Conservation (phyloP, 441 rosid genomes). For the Arabidopsis hybrid region DNA sequence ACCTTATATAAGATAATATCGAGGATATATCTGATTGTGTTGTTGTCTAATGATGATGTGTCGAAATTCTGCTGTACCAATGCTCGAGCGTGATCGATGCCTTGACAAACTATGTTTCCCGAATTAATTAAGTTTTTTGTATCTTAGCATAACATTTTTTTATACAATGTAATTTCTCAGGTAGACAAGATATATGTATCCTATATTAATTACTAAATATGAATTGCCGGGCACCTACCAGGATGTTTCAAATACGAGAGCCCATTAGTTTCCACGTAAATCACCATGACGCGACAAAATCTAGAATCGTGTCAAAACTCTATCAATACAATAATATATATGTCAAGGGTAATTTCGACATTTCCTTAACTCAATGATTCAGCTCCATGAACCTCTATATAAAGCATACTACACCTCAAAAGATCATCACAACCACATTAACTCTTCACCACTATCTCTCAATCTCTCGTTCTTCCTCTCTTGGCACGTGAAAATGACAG, state of each 20-base stretch:
- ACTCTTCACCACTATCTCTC: slow-evolving; percentile 1
- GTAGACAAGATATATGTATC: slow-evolving; percentile 21
- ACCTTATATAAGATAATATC: neutral
- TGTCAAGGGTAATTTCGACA: slow-evolving; percentile 16
- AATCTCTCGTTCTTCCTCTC: slow-evolving; percentile 17
- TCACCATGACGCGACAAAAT: slow-evolving; percentile 36
- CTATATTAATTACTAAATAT: slow-evolving; percentile 22
- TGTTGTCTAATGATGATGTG: slow-evolving; percentile 27
- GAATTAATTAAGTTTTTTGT: slow-evolving; percentile 26
- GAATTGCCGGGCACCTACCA: slow-evolving; percentile 36
- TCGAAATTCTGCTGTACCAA: slow-evolving; percentile 17
- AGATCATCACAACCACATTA: slow-evolving; percentile 2
- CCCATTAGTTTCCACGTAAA: slow-evolving; percentile 36
- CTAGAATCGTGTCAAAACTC: slow-evolving; percentile 31
- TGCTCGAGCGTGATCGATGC: slow-evolving; percentile 10
- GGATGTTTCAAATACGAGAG: slow-evolving; percentile 33
- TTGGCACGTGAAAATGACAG: slow-evolving; percentile 30
- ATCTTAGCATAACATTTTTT: slow-evolving; percentile 15
- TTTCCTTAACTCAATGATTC: slow-evolving; percentile 20
- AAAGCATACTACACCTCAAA: slow-evolving; percentile 14
- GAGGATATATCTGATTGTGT: slow-evolving; percentile 17
- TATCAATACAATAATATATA: neutral
- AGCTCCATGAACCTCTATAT: slow-evolving; percentile 21
- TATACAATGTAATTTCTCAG: slow-evolving; percentile 8
- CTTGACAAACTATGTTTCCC: slow-evolving; percentile 30